Evolutionary conservation across 495 filamentous ascomycete genomes (phyloP).

Genomic region (Staphylotrichum tortipilum): DNA sequence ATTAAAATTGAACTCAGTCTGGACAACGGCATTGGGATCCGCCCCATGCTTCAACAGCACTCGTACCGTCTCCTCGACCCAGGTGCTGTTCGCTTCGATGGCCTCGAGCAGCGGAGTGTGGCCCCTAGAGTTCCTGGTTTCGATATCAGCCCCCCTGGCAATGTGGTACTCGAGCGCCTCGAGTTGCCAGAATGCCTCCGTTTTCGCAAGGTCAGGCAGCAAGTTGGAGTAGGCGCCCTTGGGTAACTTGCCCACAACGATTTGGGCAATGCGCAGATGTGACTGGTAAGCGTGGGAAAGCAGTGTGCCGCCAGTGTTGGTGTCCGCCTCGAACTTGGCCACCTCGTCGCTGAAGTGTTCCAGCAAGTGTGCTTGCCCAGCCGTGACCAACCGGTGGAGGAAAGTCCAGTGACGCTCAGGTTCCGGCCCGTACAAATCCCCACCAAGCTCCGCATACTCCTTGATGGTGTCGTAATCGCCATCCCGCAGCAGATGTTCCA

Average conservation of each 20-base stretch:
- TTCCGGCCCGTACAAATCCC: neutral
- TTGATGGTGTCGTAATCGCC: constrained; percentile 7
- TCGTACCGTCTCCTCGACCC: constrained; percentile 1
- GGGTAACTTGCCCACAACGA: too few species aligned
- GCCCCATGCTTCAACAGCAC: constrained; percentile 2
- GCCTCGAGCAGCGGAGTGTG: neutral
- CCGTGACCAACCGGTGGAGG: neutral
- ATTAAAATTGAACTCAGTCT: neutral
- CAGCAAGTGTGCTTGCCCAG: neutral
- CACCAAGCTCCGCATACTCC: constrained; percentile 4
- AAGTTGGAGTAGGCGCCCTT: too few species aligned
- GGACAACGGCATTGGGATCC: neutral
- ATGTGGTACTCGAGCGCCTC: constrained; percentile 13
- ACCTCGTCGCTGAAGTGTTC: neutral
- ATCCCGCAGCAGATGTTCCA: neutral
- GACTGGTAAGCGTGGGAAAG: neutral
- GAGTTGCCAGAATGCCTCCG: constrained; percentile 8
- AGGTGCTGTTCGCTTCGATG: neutral
- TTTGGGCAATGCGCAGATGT: too few species aligned
- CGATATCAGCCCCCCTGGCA: constrained; percentile 10
- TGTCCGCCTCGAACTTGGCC: neutral
- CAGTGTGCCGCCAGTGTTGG: neutral
- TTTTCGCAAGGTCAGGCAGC: constrained; percentile 12
- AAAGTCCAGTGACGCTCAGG: neutral
- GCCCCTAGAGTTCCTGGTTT: constrained; percentile 18